Percentiles rank a stretch among this genome's conserved stretches.
These are phyloP conservation scores for Leishmania major DNA, from an alignment of 208 protist genomes.

Conservation along the genomic window DNA sequence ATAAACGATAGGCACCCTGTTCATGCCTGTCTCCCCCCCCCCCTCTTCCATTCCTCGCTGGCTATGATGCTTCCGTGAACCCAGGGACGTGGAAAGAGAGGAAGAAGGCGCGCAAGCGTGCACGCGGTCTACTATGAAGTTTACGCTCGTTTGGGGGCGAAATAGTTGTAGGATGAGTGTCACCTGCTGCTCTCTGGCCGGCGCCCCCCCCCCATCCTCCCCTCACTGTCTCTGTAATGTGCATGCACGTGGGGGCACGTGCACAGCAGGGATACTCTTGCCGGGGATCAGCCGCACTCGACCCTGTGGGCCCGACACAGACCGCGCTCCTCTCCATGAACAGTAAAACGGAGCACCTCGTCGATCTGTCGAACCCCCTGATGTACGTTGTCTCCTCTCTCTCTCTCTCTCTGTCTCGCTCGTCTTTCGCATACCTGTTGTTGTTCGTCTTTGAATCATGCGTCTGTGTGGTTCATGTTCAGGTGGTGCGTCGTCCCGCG, in stretches of 20 bases:
- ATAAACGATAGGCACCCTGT: neutral
- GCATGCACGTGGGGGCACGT: neutral
- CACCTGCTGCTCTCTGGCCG: neutral
- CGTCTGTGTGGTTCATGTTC: neutral
- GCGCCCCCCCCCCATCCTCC: neutral
- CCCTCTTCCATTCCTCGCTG: neutral
- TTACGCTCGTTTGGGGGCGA: neutral
- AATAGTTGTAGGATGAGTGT: neutral
- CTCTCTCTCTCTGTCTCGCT: neutral
- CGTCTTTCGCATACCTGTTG: neutral
- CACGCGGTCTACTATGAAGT: neutral
- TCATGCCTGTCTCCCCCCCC: neutral
- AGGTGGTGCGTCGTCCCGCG: neutral
- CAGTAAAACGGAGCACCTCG: neutral
- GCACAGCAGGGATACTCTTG: neutral
- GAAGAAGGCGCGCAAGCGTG: neutral
- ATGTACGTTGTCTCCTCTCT: neutral
- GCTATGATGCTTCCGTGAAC: neutral
- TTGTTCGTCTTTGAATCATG: neutral
- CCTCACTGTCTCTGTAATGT: neutral
- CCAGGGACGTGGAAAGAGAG: neutral
- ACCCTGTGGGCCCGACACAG: neutral
- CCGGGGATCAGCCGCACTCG: neutral
- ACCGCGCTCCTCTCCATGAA: neutral
- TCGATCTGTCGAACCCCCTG: neutral